Evolutionary conservation across 2,329 filamentous ascomycete genomes (phyloP), one percentile per base, ranked within the genome.

Genomic region (Arthrobotrys iridis): DNA sequence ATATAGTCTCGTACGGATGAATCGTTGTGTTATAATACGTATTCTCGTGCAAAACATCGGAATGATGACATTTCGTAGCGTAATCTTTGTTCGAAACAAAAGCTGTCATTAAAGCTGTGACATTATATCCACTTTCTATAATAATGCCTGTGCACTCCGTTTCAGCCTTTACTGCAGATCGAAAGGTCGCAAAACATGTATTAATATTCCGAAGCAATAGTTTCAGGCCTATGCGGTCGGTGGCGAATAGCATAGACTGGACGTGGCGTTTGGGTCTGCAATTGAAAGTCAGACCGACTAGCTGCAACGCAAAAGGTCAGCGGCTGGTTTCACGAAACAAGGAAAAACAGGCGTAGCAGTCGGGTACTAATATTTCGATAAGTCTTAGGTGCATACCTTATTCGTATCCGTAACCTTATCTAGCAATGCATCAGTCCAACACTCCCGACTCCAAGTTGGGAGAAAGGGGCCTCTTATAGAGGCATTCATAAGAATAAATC

Each of bases 241-340:
- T 83, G 8, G 82, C 82, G 78, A 79, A 81, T 57, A 83, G 79
- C 80, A 82, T 82, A 45, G 81, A 81, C 73, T 83, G 81, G 2
- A 83, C 75, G 72, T 82, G 82, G 57, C 79, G 80, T 11, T 71
- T 65, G 4, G 82, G 82, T 13, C 71, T 67, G 78, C 82, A 83
- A 74, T 80, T 83, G 20, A 78, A 77, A 0, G 81, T 81, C 78
- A 82, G 81, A 13, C 82, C 82, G 2, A 83, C 81, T 26, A 83
- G 79, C 82, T 83, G n/a, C 33, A 24, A n/a, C n/a, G 6, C 11
- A 13, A 0, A 33, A 68, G 11, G 26, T 15, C n/a, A 15, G 50
- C 4, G 8, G 13, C 13, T 3, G 7, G n/a, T 20, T 43, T 15
- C 40, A 37, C 33, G n/a, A 37, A 48, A 15, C 43, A 7, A 48